phyloP scores from a whole-genome alignment of 129 eudicot genomes.

The Chrysanthemum seticuspe region DNA sequence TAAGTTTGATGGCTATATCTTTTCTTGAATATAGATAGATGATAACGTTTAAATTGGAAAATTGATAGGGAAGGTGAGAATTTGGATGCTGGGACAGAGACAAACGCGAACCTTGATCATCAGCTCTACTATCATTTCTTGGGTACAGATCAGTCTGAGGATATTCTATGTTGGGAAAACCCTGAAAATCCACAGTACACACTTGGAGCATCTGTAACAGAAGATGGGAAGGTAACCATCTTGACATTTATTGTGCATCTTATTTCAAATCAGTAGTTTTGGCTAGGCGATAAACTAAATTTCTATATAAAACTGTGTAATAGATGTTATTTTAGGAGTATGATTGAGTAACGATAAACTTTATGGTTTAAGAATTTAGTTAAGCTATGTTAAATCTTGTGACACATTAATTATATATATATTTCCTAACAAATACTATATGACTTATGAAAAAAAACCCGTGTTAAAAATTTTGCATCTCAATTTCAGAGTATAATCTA shows the following conservation, averaged over 20 bases:
- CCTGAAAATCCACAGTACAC: conserved; percentile 66
- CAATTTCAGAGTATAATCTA: not conserved
- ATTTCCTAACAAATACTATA: too few relatives aligned
- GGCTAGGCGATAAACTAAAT: too few relatives aligned
- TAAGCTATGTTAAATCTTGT: too few relatives aligned
- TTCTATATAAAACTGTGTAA: too few relatives aligned
- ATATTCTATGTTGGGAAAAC: conserved; percentile 88
- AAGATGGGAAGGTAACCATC: conserved; percentile 77
- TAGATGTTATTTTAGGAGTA: too few relatives aligned
- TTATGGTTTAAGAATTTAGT: not conserved
- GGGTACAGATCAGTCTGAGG: conserved; percentile 91
- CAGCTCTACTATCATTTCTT: conserved; percentile 81
- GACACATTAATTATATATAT: too few relatives aligned
- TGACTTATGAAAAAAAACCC: too few relatives aligned
- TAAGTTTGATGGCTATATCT: conserved; percentile 2
- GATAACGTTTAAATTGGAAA: not conserved
- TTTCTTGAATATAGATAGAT: not conserved
- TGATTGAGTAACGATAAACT: too few relatives aligned
- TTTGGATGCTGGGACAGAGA: conserved; percentile 94
- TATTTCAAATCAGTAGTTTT: too few relatives aligned
- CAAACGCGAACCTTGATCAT: conserved; percentile 67
- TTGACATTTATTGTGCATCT: not conserved
- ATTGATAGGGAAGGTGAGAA: conserved; percentile 68
- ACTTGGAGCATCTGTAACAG: conserved; percentile 71
- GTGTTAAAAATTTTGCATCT: not conserved